Base-by-base conservation (phyloP, 352 stramenopile genomes). In the Phytophthora foliorum region DNA sequence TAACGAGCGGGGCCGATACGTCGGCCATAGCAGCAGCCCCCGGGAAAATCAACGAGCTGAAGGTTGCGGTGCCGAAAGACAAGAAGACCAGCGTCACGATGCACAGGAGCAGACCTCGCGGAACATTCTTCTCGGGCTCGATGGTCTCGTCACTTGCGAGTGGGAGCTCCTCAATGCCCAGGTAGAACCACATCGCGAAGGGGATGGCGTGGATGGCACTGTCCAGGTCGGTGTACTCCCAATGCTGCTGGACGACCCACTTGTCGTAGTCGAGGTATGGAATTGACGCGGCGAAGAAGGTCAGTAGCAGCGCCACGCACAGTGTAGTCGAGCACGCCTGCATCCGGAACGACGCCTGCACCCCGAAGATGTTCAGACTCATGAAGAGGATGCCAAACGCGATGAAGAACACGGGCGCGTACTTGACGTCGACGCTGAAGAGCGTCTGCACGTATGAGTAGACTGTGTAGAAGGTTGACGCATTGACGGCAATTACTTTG, bases 121-220 rank as follows among this genome's bases (percentile, higher is more conserved):
- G 83, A 64, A 93, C 86, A 69, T 92, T 93, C 59, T 84, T 81
- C 60, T 81, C 76, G 8, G 85, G 85, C 32, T 93, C 81, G 59
- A 93, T 90, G 21, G 85, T 91, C 54, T 92, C 85, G 53, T 93
- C 83, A 27, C 85, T 78, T 2, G 85, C 85, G 31, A 93, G 85
- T 31, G 85, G 85, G 6, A 93, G 78, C 60, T 91, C 85, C 57
- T 93, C 66, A 17, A 74, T 74, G 5, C 66, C 66, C 13, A 74
- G 31, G 22, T 74, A 74, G 24, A 74, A 74, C 82, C 84, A 93
- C 53, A 93, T 77, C 4, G 77, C 72, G 57, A 91, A 91, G 4
- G 82, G 85, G 42, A 90, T 81, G 11, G 76, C 84, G 22, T 77
- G 69, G 25, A 93, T 60, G 31, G 77, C 69, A 50, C 70, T 81